A percentile compares a stretch with the other conserved stretches of the same genome.
Evolutionary conservation across 2,329 filamentous ascomycete genomes (phyloP).

Genomic region (Paraphaeosphaeria minitans): DNA sequence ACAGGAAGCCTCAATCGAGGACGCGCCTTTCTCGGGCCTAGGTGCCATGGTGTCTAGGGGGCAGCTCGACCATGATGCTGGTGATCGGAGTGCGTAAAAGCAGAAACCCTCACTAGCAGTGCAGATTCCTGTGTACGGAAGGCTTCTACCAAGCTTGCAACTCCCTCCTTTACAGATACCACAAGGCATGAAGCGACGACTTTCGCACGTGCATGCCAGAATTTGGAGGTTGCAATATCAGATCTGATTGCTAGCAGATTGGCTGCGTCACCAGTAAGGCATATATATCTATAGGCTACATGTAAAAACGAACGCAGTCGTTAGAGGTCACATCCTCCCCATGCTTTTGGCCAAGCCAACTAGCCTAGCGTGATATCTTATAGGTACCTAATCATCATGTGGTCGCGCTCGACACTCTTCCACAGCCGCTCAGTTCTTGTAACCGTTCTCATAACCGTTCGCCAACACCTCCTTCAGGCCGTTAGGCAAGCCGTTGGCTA

Average conservation of each 20-base stretch:
- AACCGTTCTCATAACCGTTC: conserved; percentile 40
- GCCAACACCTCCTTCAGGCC: conserved; percentile 32
- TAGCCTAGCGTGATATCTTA: not conserved
- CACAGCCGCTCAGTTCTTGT: conserved; percentile 30
- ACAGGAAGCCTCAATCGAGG: too few relatives aligned
- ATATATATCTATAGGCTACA: too few relatives aligned
- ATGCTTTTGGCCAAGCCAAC: not conserved
- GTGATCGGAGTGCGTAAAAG: too few relatives aligned
- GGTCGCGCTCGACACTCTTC: not conserved
- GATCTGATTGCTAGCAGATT: not conserved
- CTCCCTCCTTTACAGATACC: too few relatives aligned
- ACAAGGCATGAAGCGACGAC: conserved; percentile 18
- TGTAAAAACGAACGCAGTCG: not conserved
- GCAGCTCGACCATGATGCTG: too few relatives aligned
- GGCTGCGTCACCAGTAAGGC: not conserved
- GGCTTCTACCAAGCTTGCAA: too few relatives aligned
- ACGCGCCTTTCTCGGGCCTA: too few relatives aligned
- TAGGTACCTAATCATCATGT: not conserved
- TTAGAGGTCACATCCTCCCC: not conserved
- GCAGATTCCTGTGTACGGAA: too few relatives aligned
- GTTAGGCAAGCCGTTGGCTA: conserved; percentile 22
- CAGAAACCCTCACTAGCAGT: too few relatives aligned
- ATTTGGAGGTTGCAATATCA: not conserved
- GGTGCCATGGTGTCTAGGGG: too few relatives aligned
- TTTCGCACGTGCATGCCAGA: not conserved